Conservation (phyloP, 305 asterid genomes). For the Fraxinus ornus region DNA sequence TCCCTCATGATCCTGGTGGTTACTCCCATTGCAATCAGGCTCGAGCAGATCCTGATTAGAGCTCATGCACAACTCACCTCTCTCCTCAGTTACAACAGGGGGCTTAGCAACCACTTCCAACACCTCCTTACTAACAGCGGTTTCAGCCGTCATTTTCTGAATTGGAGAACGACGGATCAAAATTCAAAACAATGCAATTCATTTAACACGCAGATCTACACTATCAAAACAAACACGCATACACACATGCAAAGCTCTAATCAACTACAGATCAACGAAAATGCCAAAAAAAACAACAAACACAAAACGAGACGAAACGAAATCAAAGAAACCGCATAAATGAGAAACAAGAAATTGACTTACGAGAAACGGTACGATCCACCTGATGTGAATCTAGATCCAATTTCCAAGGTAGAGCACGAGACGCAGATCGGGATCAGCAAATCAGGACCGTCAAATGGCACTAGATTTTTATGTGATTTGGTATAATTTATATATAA, state of each 20-base stretch:
- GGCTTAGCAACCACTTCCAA: conserved; percentile 20
- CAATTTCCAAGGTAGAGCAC: conserved; percentile 15
- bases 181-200: conserved; percentile 26
- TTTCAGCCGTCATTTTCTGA: conserved; percentile 40
- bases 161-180: conserved; percentile 25
- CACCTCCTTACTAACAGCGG: conserved; percentile 40
- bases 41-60: conserved; percentile 34
- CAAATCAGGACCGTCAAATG: conserved; percentile 32
- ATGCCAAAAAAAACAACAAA: background rate
- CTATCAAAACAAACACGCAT: background rate
- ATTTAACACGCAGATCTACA: conserved; percentile 8
- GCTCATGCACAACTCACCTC: conserved; percentile 34
- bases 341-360: conserved; percentile 23
- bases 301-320: background rate
- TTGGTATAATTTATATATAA: background rate
- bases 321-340: background rate
- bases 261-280: background rate
- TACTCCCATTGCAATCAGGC: conserved; percentile 35
- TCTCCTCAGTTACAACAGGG: conserved; percentile 27
- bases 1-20: conserved; percentile 20
- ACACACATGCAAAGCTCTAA: conserved; percentile 10
- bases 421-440: conserved; percentile 33
- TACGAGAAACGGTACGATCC: conserved; percentile 38
- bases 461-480: conserved; percentile 23
- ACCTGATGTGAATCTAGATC: conserved; percentile 37